Base-by-base conservation (phyloP, 441 rosid species). In the Melastoma candidum region DNA sequence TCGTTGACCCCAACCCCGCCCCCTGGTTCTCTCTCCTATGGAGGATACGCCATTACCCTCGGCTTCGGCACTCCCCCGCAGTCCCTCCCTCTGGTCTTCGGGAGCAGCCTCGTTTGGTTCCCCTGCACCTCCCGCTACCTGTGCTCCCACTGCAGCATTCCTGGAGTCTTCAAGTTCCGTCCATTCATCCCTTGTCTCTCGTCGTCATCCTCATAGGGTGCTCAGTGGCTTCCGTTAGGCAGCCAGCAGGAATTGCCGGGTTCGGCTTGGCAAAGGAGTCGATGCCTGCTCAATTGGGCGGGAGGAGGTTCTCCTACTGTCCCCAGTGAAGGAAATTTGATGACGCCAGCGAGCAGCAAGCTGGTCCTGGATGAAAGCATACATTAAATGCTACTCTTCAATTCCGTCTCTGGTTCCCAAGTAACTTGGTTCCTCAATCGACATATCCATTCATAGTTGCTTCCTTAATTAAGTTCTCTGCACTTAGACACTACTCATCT, bases 231-330 rank as follows among this genome's bases (percentile, higher is more conserved):
- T 87, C 96, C 0, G 63, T 22, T 68, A 74, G 80, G 24, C 88
- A 78, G 58, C 97, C 97, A 7, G 83, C 82, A 44, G 96, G 97
- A 48, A 79, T 90, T 2, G 90, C 82, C 47, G 96, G 97, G 58
- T 90, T 90, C 58, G 96, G 96, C 11, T 77, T 92, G 14, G 72
- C 75, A 57, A 11, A 22, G 44, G 76, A 74, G 44, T 87, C 96
- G 29, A 67, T 90, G 3, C 97, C 96, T 7, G 46, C 71, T 0
- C 97, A 90, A 54, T 63, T 87, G 75, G 79, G 83, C 0, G 61
- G 74, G 12, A 72, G 61, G 69, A 87, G 73, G 59, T 87, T 90
- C 67, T 81, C 93, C 47, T 83, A 90, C 63, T 90, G 95, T 50
- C 67, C 81, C 55, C 71, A 79, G 12, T 72, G 92, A 12, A 83